A percentile compares a stretch with the other conserved stretches of the same genome.
These are phyloP conservation scores for Bruguiera sexangula DNA, from an alignment of 345 rosid species.

Conservation along the genomic window DNA sequence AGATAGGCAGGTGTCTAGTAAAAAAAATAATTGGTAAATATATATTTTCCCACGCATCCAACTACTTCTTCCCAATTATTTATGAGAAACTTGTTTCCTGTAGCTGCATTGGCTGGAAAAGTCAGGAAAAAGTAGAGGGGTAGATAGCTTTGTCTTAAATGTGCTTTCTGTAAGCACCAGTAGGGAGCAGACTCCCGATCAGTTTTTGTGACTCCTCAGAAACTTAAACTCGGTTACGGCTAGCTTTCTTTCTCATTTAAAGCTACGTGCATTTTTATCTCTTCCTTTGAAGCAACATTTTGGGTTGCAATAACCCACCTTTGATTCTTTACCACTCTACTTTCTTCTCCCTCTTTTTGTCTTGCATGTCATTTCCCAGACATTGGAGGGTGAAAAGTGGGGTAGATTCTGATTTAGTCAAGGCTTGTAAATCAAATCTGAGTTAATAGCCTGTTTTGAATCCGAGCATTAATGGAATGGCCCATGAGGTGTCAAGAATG, in stretches of 20 bases:
- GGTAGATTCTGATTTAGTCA: slow-evolving; percentile 32
- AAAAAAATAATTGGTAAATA: background rate
- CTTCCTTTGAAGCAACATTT: slow-evolving; percentile 10
- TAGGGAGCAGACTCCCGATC: background rate
- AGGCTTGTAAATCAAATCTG: slow-evolving; percentile 9
- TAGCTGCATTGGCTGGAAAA: slow-evolving; percentile 22
- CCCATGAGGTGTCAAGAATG: slow-evolving; percentile 19
- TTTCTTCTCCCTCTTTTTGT: background rate
- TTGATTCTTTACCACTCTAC: background rate
- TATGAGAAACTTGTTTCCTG: slow-evolving; percentile 19
- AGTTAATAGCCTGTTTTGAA: slow-evolving; percentile 16
- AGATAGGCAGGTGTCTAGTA: background rate
- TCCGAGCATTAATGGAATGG: slow-evolving; percentile 26
- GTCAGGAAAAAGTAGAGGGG: slow-evolving; percentile 12
- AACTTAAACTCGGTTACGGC: background rate
- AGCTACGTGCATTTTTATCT: slow-evolving; percentile 27
- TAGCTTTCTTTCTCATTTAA: slow-evolving; percentile 22
- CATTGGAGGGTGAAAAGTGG: slow-evolving; percentile 12
- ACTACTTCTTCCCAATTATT: slow-evolving; percentile 23
- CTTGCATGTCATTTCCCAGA: background rate
- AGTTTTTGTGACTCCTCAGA: background rate
- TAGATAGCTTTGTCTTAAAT: slow-evolving; percentile 30
- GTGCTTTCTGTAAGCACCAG: background rate
- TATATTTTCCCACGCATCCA: background rate
- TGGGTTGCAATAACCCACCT: slow-evolving; percentile 6